phyloP scores from a whole-genome alignment of 768 basidiomycete genomes.

The Tulasnella sp. region DNA sequence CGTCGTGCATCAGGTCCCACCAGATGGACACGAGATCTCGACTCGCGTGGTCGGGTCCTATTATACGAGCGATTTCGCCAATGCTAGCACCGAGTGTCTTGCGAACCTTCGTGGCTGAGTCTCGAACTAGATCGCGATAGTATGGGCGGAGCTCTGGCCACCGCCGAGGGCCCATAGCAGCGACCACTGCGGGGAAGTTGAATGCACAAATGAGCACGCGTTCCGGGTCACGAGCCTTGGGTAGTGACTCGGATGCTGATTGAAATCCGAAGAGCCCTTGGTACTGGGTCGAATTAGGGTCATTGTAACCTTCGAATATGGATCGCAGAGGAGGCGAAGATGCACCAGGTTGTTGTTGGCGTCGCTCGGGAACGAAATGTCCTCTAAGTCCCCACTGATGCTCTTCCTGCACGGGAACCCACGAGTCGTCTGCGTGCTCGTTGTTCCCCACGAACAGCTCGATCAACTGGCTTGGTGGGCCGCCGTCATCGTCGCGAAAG shows the following conservation, averaged over 20 bases:
- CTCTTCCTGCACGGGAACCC: background rate
- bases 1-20: constrained; percentile 42
- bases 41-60: constrained; percentile 60
- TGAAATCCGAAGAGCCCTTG: constrained; percentile 6
- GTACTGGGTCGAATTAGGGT: constrained; percentile 16
- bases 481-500: constrained; percentile 54
- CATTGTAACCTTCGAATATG: constrained; percentile 13
- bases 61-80: constrained; percentile 80
- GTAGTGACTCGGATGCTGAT: background rate
- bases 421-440: constrained; percentile 26
- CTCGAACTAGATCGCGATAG: constrained; percentile 59
- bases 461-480: constrained; percentile 68
- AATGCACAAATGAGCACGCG: constrained; percentile 76
- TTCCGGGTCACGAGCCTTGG: constrained; percentile 45
- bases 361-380: background rate
- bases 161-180: constrained; percentile 65
- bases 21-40: constrained; percentile 66
- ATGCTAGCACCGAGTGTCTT: constrained; percentile 79
- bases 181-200: constrained; percentile 84
- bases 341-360: background rate
- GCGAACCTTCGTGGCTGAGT: constrained; percentile 54
- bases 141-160: constrained; percentile 67
- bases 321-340: constrained; percentile 11
- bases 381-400: constrained; percentile 12
- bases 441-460: constrained; percentile 64